Evolutionary conservation across 805 yeast species (phyloP).

Genomic region (Wickerhamiella australiensis): DNA sequence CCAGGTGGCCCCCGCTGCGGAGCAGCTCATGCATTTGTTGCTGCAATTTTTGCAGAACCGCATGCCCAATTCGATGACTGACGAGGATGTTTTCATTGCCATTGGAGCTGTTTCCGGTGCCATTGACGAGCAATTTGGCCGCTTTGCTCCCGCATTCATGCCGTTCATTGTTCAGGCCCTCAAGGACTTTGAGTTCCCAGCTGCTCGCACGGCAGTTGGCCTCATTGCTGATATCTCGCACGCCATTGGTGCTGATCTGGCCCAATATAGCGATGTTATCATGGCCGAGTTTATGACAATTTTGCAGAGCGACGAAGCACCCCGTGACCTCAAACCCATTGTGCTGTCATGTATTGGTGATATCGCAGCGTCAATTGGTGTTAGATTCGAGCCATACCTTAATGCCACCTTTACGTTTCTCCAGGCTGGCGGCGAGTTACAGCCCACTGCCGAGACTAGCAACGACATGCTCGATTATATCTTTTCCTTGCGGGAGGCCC

Average conservation of each 20-base stretch:
- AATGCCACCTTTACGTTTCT: constrained; percentile 67
- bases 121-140: constrained; percentile 54
- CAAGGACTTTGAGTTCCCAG: constrained; percentile 68
- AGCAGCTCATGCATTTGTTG: constrained; percentile 73
- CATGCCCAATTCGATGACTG: constrained; percentile 63
- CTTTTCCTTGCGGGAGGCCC: constrained; percentile 63
- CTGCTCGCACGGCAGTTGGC: constrained; percentile 85
- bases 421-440: constrained; percentile 28
- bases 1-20: constrained; percentile 58
- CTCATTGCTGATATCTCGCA: constrained; percentile 89
- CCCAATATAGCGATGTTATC: constrained; percentile 64
- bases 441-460: constrained; percentile 37
- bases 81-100: constrained; percentile 89
- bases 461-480: constrained; percentile 69
- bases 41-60: constrained; percentile 55
- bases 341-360: constrained; percentile 92
- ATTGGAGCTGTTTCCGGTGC: constrained; percentile 82
- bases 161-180: constrained; percentile 75
- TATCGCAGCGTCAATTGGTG: constrained; percentile 78
- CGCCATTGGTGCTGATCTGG: constrained; percentile 62
- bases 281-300: constrained; percentile 73
- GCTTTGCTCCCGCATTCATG: constrained; percentile 68
- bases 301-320: constrained; percentile 53
- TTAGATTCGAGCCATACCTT: constrained; percentile 61
- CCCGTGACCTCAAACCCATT: constrained; percentile 73